A percentile compares a stretch with the other conserved stretches of the same genome.
Conservation (phyloP, 805 yeast species). For the Nakazawaea populi region DNA sequence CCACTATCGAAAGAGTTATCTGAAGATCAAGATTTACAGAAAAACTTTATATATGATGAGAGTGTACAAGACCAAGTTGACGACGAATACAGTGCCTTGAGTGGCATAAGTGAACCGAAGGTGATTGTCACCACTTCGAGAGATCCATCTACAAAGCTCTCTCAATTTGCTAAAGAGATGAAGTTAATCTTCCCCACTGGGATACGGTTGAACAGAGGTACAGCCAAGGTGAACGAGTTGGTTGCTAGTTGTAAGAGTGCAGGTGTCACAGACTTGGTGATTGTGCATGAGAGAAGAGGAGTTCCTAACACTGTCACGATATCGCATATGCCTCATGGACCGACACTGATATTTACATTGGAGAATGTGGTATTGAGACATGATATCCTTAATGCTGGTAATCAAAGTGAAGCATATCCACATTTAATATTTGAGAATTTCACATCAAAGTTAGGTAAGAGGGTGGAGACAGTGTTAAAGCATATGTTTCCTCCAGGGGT, state of each 20-base stretch:
- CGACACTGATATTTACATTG: slow-evolving; percentile 87
- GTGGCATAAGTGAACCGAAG: slow-evolving; percentile 88
- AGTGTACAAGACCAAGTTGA: slow-evolving; percentile 65
- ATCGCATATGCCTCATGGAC: slow-evolving; percentile 97
- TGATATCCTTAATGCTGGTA: slow-evolving; percentile 81
- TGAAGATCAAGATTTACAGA: slow-evolving; percentile 76
- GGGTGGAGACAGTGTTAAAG: slow-evolving; percentile 76
- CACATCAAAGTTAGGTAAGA: slow-evolving; percentile 69
- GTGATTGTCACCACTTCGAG: slow-evolving; percentile 91
- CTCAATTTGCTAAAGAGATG: slow-evolving; percentile 91
- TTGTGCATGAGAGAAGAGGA: slow-evolving; percentile 96
- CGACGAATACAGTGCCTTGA: slow-evolving; percentile 84
- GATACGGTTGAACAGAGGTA: slow-evolving; percentile 89
- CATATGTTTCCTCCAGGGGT: slow-evolving; percentile 97
- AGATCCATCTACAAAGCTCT: slow-evolving; percentile 77
- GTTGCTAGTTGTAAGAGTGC: slow-evolving; percentile 76
- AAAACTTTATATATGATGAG: slow-evolving; percentile 84
- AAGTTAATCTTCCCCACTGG: slow-evolving; percentile 86
- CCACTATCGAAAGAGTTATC: slow-evolving; percentile 86
- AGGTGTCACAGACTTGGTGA: slow-evolving; percentile 76
- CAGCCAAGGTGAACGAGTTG: slow-evolving; percentile 75
- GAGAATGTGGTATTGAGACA: slow-evolving; percentile 95
- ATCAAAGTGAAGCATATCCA: slow-evolving; percentile 87
- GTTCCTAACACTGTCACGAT: slow-evolving; percentile 91
- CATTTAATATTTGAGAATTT: slow-evolving; percentile 92